Base-by-base conservation (phyloP, 257 asterid species). In the Solanum rostratum region DNA sequence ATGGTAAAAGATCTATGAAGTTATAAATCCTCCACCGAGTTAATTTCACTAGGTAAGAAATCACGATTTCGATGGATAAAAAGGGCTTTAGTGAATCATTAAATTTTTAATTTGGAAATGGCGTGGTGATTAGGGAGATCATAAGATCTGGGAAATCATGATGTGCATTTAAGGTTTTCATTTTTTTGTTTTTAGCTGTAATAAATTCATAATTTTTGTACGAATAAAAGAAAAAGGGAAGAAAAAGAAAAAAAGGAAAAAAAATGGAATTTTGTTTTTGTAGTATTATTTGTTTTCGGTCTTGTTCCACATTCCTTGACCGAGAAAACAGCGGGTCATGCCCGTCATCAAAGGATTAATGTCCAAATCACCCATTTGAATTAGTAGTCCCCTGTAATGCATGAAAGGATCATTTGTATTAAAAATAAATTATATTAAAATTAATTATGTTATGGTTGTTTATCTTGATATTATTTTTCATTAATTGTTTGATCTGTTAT, bases 321-420 rank as follows among this genome's bases (percentile, higher is more conserved):
- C 62, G 41, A 78, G 63, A 78, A 78, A 78, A 50, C 9, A 78
- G 82, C 63, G 63, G 82, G 63, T 78, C 63, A 50, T 50, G 3
- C 29, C 63, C 63, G 63, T 78, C 63, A 9, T 29, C 82, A 27
- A 50, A 50, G 27, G 24, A 4, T 16, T 50, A 50, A 78, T 78
- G 63, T 78, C 82, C 18, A 49, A 78, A 78, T 78, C 46, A 78
- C 62, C 63, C 82, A n/a, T 50, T 30, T 53, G 63, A 78, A 50
- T 27, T 49, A 22, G n/a, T 74, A 46, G 24, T 76, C 13, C n/a
- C 27, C 2, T 15, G 49, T 49, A 18, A 22, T 74, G 45, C 19
- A 74, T 74, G 59, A 45, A 2, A 5, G 1, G 14, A 0, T 57
- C 0, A 1, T 57, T n/a, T 57, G 15, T 1, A 57, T 3, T n/a